Conservation (phyloP, 2,329 filamentous ascomycete species). For the Fusarium mexicanum region DNA sequence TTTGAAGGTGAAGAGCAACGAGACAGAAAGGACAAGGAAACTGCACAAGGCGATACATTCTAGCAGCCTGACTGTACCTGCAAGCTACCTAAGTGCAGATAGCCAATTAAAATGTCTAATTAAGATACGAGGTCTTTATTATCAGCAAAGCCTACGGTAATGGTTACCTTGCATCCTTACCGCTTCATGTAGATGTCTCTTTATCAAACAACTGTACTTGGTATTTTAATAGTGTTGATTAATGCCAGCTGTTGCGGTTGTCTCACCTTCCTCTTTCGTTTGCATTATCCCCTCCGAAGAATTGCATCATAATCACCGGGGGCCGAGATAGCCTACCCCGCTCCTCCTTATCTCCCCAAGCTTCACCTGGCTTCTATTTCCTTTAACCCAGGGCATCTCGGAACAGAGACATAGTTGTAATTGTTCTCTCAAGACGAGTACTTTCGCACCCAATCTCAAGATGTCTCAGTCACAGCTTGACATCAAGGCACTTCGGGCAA, state of each 20-base stretch:
- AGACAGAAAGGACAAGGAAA: too few relatives aligned
- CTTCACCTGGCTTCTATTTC: not conserved
- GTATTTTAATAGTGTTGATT: accelerated
- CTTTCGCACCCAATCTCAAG: accelerated
- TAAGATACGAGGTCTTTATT: too few relatives aligned
- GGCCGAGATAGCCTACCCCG: not conserved
- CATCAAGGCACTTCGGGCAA: slow-evolving; percentile 49
- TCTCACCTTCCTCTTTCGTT: not conserved
- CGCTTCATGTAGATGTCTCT: accelerated
- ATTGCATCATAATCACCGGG: slow-evolving; percentile 9
- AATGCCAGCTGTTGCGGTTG: accelerated
- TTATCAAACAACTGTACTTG: accelerated
- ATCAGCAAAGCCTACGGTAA: too few relatives aligned
- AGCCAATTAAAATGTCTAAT: too few relatives aligned
- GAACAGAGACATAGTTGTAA: accelerated
- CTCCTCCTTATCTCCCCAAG: not conserved
- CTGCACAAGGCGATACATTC: too few relatives aligned
- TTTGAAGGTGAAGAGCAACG: too few relatives aligned
- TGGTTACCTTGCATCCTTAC: accelerated
- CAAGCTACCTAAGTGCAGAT: too few relatives aligned
- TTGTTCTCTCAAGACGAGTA: accelerated
- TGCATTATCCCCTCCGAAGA: not conserved
- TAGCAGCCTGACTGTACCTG: too few relatives aligned
- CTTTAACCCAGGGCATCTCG: accelerated
- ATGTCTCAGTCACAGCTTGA: slow-evolving; percentile 32